These are phyloP conservation scores for Pilasporangium apinafurcum DNA, from an alignment of 352 stramenopile genomes.

Conservation along the genomic window DNA sequence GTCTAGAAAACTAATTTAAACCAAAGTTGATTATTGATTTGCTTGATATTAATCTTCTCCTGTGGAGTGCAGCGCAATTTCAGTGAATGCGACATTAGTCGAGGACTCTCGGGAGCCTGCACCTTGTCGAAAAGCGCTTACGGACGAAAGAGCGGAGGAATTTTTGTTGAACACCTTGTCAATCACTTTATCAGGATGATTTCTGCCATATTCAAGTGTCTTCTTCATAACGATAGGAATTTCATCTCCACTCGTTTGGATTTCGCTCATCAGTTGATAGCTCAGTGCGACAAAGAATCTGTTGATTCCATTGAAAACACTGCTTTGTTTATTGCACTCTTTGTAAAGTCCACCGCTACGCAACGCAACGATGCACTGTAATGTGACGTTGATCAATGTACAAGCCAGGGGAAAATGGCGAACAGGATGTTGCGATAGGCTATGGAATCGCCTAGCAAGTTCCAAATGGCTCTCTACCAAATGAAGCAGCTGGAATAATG, in stretches of 20 bases:
- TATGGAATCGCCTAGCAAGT: conserved; percentile 37
- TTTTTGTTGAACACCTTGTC: conserved; percentile 16
- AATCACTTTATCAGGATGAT: conserved; percentile 30
- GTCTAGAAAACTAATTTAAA: no score
- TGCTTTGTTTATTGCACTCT: conserved; percentile 59
- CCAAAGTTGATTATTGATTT: no score
- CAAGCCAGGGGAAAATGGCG: conserved; percentile 75
- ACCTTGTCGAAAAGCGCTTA: not conserved
- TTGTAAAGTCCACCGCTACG: conserved; percentile 56
- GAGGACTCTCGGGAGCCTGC: not conserved
- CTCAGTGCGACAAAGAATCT: conserved; percentile 38
- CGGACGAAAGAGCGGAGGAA: not conserved
- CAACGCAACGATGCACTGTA: conserved; percentile 62
- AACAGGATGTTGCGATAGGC: conserved; percentile 39
- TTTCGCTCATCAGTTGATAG: conserved; percentile 29
- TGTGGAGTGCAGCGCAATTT: conserved; percentile 64
- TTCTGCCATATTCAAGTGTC: conserved; percentile 35
- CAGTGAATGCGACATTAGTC: conserved; percentile 45
- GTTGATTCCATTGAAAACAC: conserved; percentile 49
- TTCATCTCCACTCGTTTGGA: conserved; percentile 31
- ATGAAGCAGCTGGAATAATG: conserved; percentile 80
- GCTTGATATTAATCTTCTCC: no score
- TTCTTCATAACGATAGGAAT: conserved; percentile 56
- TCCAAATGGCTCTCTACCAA: conserved; percentile 61
- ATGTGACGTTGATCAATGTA: conserved; percentile 67